Base-by-base conservation (phyloP, 176 grass and related monocot species). In the Carex pumila region DNA sequence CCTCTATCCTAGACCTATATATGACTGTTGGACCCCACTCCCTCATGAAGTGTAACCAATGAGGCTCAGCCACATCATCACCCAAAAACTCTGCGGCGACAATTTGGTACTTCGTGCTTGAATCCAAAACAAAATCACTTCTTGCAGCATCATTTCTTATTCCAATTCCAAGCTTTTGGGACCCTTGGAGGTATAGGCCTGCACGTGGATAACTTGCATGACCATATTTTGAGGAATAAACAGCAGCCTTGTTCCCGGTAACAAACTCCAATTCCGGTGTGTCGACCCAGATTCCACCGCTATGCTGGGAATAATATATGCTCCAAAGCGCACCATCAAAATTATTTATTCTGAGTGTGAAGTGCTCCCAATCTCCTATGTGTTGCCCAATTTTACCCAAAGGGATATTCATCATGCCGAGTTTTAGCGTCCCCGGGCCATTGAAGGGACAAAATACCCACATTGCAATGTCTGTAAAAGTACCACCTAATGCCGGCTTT, bases 401-500 rank as follows among this genome's bases (percentile, higher is more conserved):
- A 14, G 91, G 65, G 49, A 98, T 69, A 79, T 81, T 90, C 39
- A 86, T 18, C 47, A 55, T 15, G 18, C 92, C 90, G 4, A 95
- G 34, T 87, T 98, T 98, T 53, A 98, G 82, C 58, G 86, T 87
- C 18, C 89, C 95, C 7, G 91, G 89, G 7, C 92, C 95, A 56
- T 98, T 98, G 82, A 98, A 98, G 5, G 95, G 95, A 82, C 89
- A 95, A 90, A 98, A 98, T 15, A 98, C 86, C 95, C 95, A 98
- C 85, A 90, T 90, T 3, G 36, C 85, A 75, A 90, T 81, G 31
- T 90, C 89, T 6, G 89, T 87, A 71, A 81, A 90, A 53, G 66
- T 77, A 19, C 89, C 89, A 49, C 89, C 89, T 22, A 87, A 31
- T n/a, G 81, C 81, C 12, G 85, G 85, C 56, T 90, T 90, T 70